Base-by-base conservation (phyloP, 208 protist genomes). In the Phytomonas sp. region DNA sequence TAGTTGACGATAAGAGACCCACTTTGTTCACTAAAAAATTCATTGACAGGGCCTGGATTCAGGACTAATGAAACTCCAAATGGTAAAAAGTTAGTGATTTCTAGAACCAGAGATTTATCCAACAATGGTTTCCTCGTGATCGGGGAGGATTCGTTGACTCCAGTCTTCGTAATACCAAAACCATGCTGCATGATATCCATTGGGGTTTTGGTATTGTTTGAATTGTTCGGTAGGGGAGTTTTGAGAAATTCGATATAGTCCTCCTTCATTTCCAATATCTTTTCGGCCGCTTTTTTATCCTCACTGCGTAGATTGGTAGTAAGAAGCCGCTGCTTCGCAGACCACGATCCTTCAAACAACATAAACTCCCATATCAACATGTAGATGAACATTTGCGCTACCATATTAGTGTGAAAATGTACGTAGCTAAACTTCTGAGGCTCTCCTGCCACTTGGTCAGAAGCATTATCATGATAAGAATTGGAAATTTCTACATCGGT, bases 31-130 rank as follows among this genome's bases (percentile, higher is more conserved):
- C 83, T 88, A 71, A 96, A 94, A 56, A 85, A 75, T 60, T 87
- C 82, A 69, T 94, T 94, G 33, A 92, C 83, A 0, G 87, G 88
- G 0, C 91, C 91, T 29, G 86, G 85, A 45, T 82, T 70, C 52
- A 93, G 70, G 29, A 87, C 84, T 5, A 96, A 82, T 26, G 91
- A 92, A 30, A 96, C 71, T 31, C 85, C 87, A 77, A 94, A 96
- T 0, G 91, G 91, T n/a, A 96, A 75, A 36, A 86, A 81, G 19
- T 83, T 91, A 0, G 88, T 96, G 32, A 96, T 93, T 49, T 96
- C 88, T 32, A 93, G 64, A 29, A 86, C 78, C 31, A 89, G 73
- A 7, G 66, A 63, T 69, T 73, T 84, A n/a, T 40, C 30, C 59
- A 91, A 45, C 12, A 87, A 29, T 61, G 10, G 61, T 4, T 0